Base-by-base conservation (phyloP, 192 early-diverging fungal genomes). In the Linnemannia elongata region DNA sequence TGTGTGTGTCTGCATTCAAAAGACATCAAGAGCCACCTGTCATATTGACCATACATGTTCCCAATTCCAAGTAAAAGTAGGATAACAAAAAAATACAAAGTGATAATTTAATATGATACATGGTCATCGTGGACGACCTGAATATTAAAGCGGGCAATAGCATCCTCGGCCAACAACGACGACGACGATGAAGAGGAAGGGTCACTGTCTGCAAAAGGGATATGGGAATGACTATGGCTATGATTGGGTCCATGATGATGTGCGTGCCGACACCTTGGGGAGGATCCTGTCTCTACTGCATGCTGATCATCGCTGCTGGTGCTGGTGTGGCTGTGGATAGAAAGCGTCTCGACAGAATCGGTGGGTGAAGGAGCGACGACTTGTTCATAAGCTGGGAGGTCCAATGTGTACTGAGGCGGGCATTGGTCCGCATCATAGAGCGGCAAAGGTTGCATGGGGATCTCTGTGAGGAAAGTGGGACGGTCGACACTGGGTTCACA, bases 401-500 rank as follows among this genome's bases (percentile, higher is more conserved):
- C 85, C 54, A 39, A 3, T 2, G 71, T 69, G 24, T 87, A 87
- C 33, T 57, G 77, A 1, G 85, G 85, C 9, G 85, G 85, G 63
- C 85, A 78, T 20, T 44, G 60, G 17, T 87, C 85, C 1, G 85
- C 79, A 57, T 87, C 76, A 38, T 87, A 87, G 27, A 87, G 47
- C 3, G 85, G 85, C 35, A 87, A 52, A 4, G 85, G 85, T n/a
- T 54, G 85, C 76, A 81, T 81, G 12, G 85, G 79, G 38, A 38
- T 54, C 76, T 87, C 85, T 0, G 85, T 87, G 76, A 87, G 78
- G 47, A 87, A 87, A 63, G 75, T 87, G 55, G 85, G 85, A 15
- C 85, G 75, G 20, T 87, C 85, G 10, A 87, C 79, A 63, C 85
- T 78, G 5, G 85, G 85, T 74, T 87, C 85, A 52, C 85, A 87